A percentile compares a stretch with the other conserved stretches of the same genome.
These are phyloP conservation scores for Schizophyllum amplum DNA, from an alignment of 1,284 basidiomycete genomes.

Conservation along the genomic window DNA sequence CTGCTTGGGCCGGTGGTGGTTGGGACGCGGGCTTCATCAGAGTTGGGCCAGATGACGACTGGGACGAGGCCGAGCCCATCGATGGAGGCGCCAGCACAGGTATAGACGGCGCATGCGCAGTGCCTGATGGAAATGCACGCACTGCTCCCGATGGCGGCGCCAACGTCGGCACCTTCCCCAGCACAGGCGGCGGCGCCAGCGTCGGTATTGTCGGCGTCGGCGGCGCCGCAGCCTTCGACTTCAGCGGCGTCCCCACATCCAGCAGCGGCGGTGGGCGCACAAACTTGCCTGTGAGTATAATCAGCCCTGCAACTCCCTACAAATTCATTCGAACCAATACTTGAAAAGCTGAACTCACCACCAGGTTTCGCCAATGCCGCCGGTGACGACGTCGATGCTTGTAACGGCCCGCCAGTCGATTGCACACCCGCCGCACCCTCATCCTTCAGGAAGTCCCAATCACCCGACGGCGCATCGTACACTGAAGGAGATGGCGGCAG, in stretches of 20 bases:
- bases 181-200: background rate
- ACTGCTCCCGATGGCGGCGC: no score
- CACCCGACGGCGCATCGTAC: constrained; percentile 8
- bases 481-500: constrained; percentile 24
- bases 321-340: background rate
- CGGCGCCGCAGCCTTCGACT: constrained; percentile 7
- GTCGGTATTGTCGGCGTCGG: constrained; percentile 3
- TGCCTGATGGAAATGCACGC: no score
- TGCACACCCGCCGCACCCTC: constrained; percentile 9
- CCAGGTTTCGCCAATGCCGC: background rate
- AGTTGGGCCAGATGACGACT: background rate
- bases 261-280: background rate
- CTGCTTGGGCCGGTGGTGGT: background rate
- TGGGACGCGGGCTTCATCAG: background rate
- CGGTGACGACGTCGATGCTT: constrained; percentile 4
- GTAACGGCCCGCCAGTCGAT: background rate
- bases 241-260: constrained; percentile 3
- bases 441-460: constrained; percentile 10
- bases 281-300: background rate
- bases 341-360: no score
- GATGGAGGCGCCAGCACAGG: constrained; percentile 4
- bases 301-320: background rate
- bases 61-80: background rate
- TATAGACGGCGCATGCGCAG: constrained; percentile 5
- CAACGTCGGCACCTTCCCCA: constrained; percentile 9